Evolutionary conservation across 768 basidiomycete species (phyloP).

Genomic region (Tephrocybe sp.): DNA sequence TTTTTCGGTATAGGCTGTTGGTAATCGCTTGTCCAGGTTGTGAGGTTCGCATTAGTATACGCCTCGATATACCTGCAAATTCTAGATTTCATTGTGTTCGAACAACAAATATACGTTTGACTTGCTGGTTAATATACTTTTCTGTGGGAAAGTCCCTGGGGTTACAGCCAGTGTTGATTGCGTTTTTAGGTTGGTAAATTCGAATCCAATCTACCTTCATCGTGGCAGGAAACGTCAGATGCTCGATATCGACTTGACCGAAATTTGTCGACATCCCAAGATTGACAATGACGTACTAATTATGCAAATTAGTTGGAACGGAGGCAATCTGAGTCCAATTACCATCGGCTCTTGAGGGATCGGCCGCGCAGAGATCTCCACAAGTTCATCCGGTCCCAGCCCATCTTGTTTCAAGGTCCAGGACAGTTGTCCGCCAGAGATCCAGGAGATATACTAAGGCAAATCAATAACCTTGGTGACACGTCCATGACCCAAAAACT

Average conservation of each 20-base stretch:
- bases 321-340: slow-evolving; percentile 11
- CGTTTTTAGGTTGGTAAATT: slow-evolving; percentile 76
- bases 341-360: slow-evolving; percentile 87
- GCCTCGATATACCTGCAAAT: slow-evolving; percentile 51
- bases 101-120: neutral
- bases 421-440: slow-evolving; percentile 52
- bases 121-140: slow-evolving; percentile 74
- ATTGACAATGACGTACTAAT: slow-evolving; percentile 82
- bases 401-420: slow-evolving; percentile 73
- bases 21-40: slow-evolving; percentile 68
- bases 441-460: slow-evolving; percentile 76
- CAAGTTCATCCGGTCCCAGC: slow-evolving; percentile 50
- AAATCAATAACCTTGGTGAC: neutral
- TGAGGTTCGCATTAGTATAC: slow-evolving; percentile 81
- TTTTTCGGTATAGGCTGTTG: slow-evolving; percentile 71
- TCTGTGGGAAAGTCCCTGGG: slow-evolving; percentile 77
- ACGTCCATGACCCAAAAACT: slow-evolving; percentile 22
- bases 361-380: slow-evolving; percentile 64
- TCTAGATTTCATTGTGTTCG: neutral
- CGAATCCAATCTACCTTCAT: slow-evolving; percentile 88
- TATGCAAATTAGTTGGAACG: neutral
- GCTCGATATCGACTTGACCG: slow-evolving; percentile 60
- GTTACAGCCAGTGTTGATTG: slow-evolving; percentile 82
- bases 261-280: slow-evolving; percentile 86
- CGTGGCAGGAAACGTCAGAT: slow-evolving; percentile 66